These are phyloP conservation scores for Ceratocystiopsis minuta DNA, from an alignment of 2,329 filamentous ascomycete species.

Conservation along the genomic window DNA sequence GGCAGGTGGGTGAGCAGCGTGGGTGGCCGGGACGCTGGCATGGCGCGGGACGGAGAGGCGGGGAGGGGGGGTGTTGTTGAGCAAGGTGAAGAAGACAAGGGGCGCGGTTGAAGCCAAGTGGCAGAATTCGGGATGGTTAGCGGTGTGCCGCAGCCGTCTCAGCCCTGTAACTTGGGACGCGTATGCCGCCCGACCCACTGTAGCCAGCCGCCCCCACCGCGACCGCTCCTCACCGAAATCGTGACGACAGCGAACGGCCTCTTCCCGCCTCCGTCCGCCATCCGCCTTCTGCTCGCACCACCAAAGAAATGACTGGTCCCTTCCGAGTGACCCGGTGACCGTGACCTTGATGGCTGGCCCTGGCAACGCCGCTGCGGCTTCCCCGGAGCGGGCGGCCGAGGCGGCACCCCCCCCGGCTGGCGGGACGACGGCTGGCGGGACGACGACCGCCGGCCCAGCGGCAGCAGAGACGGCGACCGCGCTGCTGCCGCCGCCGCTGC, in stretches of 20 bases:
- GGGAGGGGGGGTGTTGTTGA: not conserved
- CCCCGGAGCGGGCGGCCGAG: too few species aligned
- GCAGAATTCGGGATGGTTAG: conserved; percentile 2
- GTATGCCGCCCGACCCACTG: too few species aligned
- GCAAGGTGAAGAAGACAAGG: not conserved
- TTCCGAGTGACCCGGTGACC: not conserved
- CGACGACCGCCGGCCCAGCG: conserved; percentile 5
- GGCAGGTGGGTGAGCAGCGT: not conserved
- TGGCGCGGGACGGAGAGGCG: not conserved
- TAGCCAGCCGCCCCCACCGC: too few species aligned
- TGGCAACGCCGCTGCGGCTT: conserved; percentile 9
- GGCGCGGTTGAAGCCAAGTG: conserved; percentile 5
- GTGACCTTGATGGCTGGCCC: conserved; percentile 8
- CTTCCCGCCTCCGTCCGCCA: too few species aligned
- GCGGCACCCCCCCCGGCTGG: too few species aligned
- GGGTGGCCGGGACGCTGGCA: not conserved
- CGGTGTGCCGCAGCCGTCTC: too few species aligned
- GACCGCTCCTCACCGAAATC: too few species aligned
- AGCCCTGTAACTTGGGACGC: too few species aligned
- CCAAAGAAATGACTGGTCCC: not conserved
- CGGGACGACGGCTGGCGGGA: too few species aligned
- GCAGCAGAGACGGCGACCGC: conserved; percentile 14
- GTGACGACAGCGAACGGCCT: too few species aligned
- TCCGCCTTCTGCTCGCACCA: not conserved
- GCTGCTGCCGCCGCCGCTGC: conserved; percentile 20